Conservation (phyloP, 495 filamentous ascomycete genomes). For the Echria macrotheca region DNA sequence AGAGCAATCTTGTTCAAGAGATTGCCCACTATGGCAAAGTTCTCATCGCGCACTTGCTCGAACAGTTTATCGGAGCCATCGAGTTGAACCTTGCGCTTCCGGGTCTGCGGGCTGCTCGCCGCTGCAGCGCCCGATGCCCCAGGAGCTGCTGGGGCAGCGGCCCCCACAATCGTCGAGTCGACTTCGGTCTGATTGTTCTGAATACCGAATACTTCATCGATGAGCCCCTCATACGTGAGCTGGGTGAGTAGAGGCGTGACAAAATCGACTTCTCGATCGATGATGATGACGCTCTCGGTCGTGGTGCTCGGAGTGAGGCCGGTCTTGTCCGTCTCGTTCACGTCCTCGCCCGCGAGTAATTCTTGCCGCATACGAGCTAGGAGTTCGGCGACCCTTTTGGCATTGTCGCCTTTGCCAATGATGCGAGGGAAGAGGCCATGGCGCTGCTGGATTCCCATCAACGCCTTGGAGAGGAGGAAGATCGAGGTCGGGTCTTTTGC, state of each 20-base stretch:
- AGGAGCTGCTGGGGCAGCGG: conserved; percentile 49
- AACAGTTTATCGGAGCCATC: conserved; percentile 89
- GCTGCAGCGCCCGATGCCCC: conserved; percentile 42
- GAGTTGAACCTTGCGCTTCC: conserved; percentile 86
- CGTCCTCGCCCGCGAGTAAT: conserved; percentile 71
- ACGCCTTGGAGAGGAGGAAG: conserved; percentile 81
- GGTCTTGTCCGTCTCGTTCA: conserved; percentile 52
- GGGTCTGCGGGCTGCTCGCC: conserved; percentile 27
- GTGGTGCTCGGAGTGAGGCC: conserved; percentile 80
- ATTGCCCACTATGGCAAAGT: conserved; percentile 89
- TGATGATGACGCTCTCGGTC: conserved; percentile 86
- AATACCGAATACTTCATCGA: conserved; percentile 92
- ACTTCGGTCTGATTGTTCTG: conserved; percentile 85
- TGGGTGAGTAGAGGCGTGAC: conserved; percentile 88
- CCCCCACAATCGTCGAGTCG: conserved; percentile 83
- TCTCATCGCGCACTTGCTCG: conserved; percentile 80
- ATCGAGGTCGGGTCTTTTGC: conserved; percentile 86
- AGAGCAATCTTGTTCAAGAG: conserved; percentile 87
- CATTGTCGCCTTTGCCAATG: conserved; percentile 93
- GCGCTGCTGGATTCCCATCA: conserved; percentile 89
- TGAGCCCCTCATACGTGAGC: conserved; percentile 91
- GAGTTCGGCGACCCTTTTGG: conserved; percentile 79
- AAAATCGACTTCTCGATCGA: conserved; percentile 92
- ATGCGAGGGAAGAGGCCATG: conserved; percentile 94
- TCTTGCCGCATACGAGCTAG: conserved; percentile 92